Evolutionary conservation across 352 stramenopile genomes (phyloP).

Genomic region (Pythium dissimile): DNA sequence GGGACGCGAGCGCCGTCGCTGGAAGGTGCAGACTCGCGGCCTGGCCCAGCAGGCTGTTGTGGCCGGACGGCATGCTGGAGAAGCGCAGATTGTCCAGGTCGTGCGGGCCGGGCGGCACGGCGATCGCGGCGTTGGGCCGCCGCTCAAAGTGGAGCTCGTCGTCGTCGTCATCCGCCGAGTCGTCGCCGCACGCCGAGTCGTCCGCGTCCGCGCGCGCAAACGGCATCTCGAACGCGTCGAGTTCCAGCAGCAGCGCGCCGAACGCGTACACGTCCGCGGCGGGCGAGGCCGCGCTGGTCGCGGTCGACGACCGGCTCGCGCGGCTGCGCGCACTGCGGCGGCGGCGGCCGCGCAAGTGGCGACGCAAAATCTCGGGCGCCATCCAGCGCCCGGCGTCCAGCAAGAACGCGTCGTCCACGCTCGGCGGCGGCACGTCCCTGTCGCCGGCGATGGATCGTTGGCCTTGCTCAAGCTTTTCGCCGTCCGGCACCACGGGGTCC

Average conservation of each 20-base stretch:
- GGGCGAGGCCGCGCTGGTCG: background rate
- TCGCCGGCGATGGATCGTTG: background rate
- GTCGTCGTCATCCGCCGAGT: background rate
- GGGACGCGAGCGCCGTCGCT: background rate
- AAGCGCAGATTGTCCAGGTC: constrained; percentile 2
- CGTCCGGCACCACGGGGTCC: background rate
- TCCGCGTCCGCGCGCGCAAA: constrained; percentile 5
- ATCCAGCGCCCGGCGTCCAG: constrained; percentile 21
- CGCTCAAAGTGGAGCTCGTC: background rate
- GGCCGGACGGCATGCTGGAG: constrained; percentile 7
- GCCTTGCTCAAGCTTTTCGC: background rate
- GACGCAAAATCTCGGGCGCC: constrained; percentile 11
- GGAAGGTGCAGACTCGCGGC: background rate
- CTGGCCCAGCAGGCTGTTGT: constrained; percentile 13
- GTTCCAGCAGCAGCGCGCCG: constrained; percentile 15
- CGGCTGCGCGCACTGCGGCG: background rate
- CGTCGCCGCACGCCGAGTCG: background rate
- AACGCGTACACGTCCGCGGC: constrained; percentile 13
- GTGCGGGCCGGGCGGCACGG: background rate
- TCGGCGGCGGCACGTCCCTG: constrained; percentile 1
- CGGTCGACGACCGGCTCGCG: background rate
- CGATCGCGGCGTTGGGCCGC: background rate
- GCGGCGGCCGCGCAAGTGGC: constrained; percentile 3
- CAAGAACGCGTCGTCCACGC: constrained; percentile 13
- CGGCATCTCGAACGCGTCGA: constrained; percentile 19